Evolutionary conservation across 495 filamentous ascomycete genomes (phyloP), one percentile per base, ranked within the genome.

Genomic region (Neurospora discreta): DNA sequence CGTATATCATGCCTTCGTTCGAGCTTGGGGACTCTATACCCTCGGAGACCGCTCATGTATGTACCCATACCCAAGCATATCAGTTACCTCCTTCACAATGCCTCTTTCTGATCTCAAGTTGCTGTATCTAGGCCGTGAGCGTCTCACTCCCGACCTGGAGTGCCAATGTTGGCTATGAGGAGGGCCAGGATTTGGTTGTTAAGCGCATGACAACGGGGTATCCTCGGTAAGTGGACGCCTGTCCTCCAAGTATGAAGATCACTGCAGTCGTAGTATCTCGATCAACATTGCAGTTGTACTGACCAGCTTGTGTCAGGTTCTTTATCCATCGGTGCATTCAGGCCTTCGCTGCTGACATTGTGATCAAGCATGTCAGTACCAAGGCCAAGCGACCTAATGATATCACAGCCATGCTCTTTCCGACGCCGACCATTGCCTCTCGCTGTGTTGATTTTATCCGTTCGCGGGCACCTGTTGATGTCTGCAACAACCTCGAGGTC

Each of bases 141-240:
- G 93, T 97, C 26, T 98, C 96, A 3, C 85, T 99, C 40, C 95
- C 95, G 60, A 95, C 95, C 84, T 99, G 95, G 95, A 88, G 84
- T 74, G 83, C 93, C 52, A 97, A 95, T 78, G 83, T 98, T 36
- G 95, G 87, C 3, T 99, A 99, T 74, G 95, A 98, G 80, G 93
- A 98, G 80, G 95, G 94, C 39, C 86, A 95, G 78, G 85, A 89
- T 70, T 94, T 93, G 92, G 91, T 99, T 13, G 71, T 96, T 43
- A 87, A 85, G 72, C 91, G 90, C 76, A 92, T 99, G 92, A 85
- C 89, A 73, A 96, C 91, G 30, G 95, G 95, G 46, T 99, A 99
- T 82, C 95, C 95, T 72, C 87, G 90, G 88, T 92, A 75, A n/a
- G 79, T 69, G 18, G 23, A 20, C 39, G n/a, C 43, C 15, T 40